A percentile compares a stretch with the other conserved stretches of the same genome.
These are phyloP conservation scores for Auriscalpium orientale DNA, from an alignment of 768 basidiomycete genomes.

Conservation along the genomic window DNA sequence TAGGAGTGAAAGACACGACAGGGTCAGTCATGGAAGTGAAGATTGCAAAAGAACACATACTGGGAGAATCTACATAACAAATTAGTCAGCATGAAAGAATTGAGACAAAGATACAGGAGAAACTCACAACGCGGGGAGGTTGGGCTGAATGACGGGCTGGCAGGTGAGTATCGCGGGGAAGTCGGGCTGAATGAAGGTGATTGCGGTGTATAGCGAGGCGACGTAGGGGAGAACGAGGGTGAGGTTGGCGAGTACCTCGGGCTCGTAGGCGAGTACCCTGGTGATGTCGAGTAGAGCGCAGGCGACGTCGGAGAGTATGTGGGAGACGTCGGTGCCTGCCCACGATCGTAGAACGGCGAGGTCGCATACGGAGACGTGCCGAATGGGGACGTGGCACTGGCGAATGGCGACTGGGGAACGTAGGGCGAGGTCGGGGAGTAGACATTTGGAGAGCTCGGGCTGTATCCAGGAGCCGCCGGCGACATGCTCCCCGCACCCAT, in stretches of 20 bases:
- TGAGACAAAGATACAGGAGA: constrained; percentile 8
- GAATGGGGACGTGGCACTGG: constrained; percentile 77
- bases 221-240: constrained; percentile 82
- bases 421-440: constrained; percentile 90
- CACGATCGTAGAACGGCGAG: constrained; percentile 72
- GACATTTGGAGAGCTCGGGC: constrained; percentile 83
- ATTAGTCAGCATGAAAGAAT: constrained; percentile 8
- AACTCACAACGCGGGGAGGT: constrained; percentile 80
- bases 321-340: constrained; percentile 65
- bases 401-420: constrained; percentile 77
- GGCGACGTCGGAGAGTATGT: constrained; percentile 88
- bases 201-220: constrained; percentile 85
- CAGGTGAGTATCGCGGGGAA: constrained; percentile 84
- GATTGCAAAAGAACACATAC: constrained; percentile 37
- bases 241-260: constrained; percentile 83
- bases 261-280: constrained; percentile 60
- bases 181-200: constrained; percentile 89
- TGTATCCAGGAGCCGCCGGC: constrained; percentile 81
- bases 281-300: constrained; percentile 73
- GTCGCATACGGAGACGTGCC: constrained; percentile 76
- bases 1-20: not conserved
- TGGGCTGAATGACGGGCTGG: constrained; percentile 81
- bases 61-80: constrained; percentile 60
- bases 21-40: constrained; percentile 19
- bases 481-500: constrained; percentile 82